phyloP scores from a whole-genome alignment of 257 asterid genomes.

The Ophiorrhiza pumila region DNA sequence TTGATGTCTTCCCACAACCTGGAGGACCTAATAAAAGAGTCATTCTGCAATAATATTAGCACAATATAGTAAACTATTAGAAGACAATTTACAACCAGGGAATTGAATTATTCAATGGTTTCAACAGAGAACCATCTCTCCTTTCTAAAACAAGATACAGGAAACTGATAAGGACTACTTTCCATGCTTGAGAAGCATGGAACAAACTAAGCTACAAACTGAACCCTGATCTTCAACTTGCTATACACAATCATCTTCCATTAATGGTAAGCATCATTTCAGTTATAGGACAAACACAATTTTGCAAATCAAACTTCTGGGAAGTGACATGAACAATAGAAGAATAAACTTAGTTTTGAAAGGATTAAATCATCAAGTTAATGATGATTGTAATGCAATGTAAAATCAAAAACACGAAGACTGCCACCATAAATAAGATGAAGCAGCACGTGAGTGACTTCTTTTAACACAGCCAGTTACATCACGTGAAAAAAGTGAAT shows the following conservation, averaged over 20 bases:
- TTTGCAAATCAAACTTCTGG: background rate
- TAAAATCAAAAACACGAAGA: too few species aligned
- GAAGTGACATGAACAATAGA: background rate
- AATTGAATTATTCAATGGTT: background rate
- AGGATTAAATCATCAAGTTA: too few species aligned
- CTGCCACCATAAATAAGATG: too few species aligned
- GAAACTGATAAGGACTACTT: background rate
- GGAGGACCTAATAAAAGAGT: conserved; percentile 64
- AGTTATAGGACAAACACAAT: background rate
- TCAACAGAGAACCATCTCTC: background rate
- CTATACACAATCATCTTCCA: too few species aligned
- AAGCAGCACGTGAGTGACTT: too few species aligned
- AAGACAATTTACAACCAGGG: too few species aligned
- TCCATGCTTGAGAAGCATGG: background rate
- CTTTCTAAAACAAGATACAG: background rate
- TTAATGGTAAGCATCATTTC: background rate
- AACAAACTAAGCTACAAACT: background rate
- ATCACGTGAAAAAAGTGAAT: background rate
- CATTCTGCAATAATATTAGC: conserved; percentile 30
- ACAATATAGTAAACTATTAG: background rate
- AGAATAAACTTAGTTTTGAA: background rate
- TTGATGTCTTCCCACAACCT: conserved; percentile 57
- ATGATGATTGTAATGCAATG: too few species aligned
- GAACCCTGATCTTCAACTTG: background rate
- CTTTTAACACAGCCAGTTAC: too few species aligned